Percentiles rank a stretch among this genome's conserved stretches.
These are phyloP conservation scores for Lyophyllum shimeji DNA, from an alignment of 768 basidiomycete species.

Conservation along the genomic window DNA sequence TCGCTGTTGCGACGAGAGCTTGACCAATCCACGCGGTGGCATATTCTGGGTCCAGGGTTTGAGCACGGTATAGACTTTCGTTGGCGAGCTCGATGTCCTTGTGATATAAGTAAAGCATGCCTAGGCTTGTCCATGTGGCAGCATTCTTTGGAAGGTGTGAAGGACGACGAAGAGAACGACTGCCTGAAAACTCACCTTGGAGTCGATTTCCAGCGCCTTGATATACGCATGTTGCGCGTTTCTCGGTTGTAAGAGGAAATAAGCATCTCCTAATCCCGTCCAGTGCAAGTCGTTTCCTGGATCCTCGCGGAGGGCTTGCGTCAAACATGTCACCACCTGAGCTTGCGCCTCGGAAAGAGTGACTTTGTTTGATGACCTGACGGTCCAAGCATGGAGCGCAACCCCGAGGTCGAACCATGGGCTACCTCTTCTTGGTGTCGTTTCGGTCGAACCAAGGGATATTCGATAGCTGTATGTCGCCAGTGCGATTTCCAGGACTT, in stretches of 20 bases:
- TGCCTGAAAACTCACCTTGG: slow-evolving; percentile 54
- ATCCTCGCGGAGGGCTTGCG: slow-evolving; percentile 72
- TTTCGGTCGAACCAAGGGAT: slow-evolving; percentile 53
- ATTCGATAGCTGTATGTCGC: slow-evolving; percentile 63
- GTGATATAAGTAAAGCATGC: slow-evolving; percentile 81
- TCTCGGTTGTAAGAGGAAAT: slow-evolving; percentile 65
- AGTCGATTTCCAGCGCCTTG: slow-evolving; percentile 81
- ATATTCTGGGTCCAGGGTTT: slow-evolving; percentile 90
- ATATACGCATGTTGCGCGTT: slow-evolving; percentile 91
- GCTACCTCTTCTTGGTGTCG: slow-evolving; percentile 44
- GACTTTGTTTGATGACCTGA: slow-evolving; percentile 27
- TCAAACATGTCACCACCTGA: slow-evolving; percentile 53
- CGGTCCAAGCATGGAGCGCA: slow-evolving; percentile 51
- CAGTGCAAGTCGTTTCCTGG: slow-evolving; percentile 75
- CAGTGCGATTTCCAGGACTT: slow-evolving; percentile 51
- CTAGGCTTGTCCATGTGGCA: slow-evolving; percentile 82
- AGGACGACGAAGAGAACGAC: not conserved
- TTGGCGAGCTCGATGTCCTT: slow-evolving; percentile 81
- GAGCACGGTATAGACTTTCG: slow-evolving; percentile 83
- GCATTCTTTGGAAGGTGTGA: slow-evolving; percentile 50
- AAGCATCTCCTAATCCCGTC: slow-evolving; percentile 76
- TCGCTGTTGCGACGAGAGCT: slow-evolving; percentile 62
- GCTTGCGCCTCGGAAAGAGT: slow-evolving; percentile 34
- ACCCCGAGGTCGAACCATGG: slow-evolving; percentile 76
- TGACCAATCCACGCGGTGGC: slow-evolving; percentile 91